Evolutionary conservation across 2,329 filamentous ascomycete genomes (phyloP), one percentile per base, ranked within the genome.

Genomic region (Aspergillus fumigatus): DNA sequence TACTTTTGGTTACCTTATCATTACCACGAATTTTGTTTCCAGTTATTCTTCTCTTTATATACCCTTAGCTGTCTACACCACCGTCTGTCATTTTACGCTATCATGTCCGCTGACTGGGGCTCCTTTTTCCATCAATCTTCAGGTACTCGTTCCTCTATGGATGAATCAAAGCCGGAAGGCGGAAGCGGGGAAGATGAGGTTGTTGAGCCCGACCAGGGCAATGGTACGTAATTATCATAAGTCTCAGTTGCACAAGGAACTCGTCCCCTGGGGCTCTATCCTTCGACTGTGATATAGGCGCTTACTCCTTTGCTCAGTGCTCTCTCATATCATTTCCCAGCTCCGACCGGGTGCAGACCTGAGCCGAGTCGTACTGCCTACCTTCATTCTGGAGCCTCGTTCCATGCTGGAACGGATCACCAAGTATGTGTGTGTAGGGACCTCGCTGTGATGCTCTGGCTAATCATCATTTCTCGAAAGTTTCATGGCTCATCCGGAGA

Each of bases 401-500:
- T 97, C 92, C 67, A 99, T 99, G 94, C 80, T 99, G 67, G 94
- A 99, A 78, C 86, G 94, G 67, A 99, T 99, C 73, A 99, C 94
- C 69, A 99, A 99, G 92, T 96, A 79, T 64, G 86, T 79, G 86
- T 79, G 14, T 21, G 54, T 63, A 17, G 19, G 27, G 21, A n/a
- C 21, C 23, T 29, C 23, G 23, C 19, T n/a, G 2, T 47, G 21
- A 23, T 47, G 35, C 49, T 47, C 52, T 56, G 29, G 55, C 50
- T 14, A 14, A 38, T 35, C 41, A 32, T 54, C 66, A 56, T 64
- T 51, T 9, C 62, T 67, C 66, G 29, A 52, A 71, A 97, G 92
- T 80, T 99, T 99, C 82, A 99, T 99, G 94, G 95, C 93, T 67
- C 94, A 99, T 72, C 94, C 94, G 43, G 94, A 99, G 76, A 95